Base-by-base conservation (phyloP, 306 rosid genomes). In the Quercus robur region DNA sequence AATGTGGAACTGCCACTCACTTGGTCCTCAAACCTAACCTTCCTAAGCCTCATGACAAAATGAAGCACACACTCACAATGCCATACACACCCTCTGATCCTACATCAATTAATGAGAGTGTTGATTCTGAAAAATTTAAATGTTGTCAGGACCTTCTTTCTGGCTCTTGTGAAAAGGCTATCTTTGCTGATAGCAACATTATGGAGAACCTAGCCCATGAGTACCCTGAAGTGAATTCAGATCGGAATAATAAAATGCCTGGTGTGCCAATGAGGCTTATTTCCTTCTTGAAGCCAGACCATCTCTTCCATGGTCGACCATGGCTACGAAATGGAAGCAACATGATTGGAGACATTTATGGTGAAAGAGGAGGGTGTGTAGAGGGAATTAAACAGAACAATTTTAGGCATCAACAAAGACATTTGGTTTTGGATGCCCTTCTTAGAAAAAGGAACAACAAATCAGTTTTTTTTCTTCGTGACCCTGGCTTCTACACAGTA, bases 401-500 rank as follows among this genome's bases (percentile, higher is more conserved):
- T 66, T 56, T 2, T n/a, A 18, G 77, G 35, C 71, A 75, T 70
- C 82, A 44, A 41, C 28, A 31, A 35, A 66, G 68, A 51, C 87
- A 83, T 62, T 52, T 69, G 77, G 87, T 83, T 56, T 67, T 86
- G 74, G 87, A 86, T 49, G 74, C 83, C 56, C 75, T 83, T 56
- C 13, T 83, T 46, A 75, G 68, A 26, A 74, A 68, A 68, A 63
- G 83, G 80, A 83, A 78, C 44, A 83, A 59, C 51, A 67, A 35
- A 28, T 78, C 83, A 3, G 64, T 75, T 3, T 86, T 68, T 81
- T 80, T 80, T 72, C 87, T 83, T 57, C 83, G 85, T 8, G 83
- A 86, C 68, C 75, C 75, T 54, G 81, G 83, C 81, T 86, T 86
- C 69, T 83, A 74, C 74, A 54, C 71, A 14, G 89, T 86, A 77